Base-by-base conservation (phyloP, 805 yeast species). In the Saccharomyces jurei region DNA sequence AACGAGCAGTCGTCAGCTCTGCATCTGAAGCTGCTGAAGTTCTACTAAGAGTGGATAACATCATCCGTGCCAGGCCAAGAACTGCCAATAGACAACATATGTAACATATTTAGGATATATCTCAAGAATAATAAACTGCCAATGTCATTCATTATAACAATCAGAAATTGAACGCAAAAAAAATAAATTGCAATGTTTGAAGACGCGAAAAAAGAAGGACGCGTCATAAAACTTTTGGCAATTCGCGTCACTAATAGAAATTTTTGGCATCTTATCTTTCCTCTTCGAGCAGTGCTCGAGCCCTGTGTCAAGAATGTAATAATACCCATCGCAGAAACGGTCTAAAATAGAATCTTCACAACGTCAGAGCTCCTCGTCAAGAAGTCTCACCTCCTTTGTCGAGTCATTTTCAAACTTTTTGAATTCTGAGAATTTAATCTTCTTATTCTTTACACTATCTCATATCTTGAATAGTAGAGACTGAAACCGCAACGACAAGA, bases 21-120 rank as follows among this genome's bases (percentile, higher is more conserved):
- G 98, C 99, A 4, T 79, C 96, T n/a, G 99, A 94, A 75, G 99
- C 99, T 31, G 95, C 98, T 4, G 98, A 94, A 75, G 91, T 94
- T 50, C 79, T 94, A 61, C 75, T 94, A 65, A 83, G 99, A 69
- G 99, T 94, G 47, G 99, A 94, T 70, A 92, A 94, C 72, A 94
- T 94, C 61, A 89, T 94, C 59, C 84, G 96, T 62, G 98, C 99
- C 32, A 91, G 88, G 71, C 99, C 99, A 59, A 81, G 99, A 74
- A 91, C 99, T 48, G 96, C 97, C 46, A 92, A 87, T 74, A 81
- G 97, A 77, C 84, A 81, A 61, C 65, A 58, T 49, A 63, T 63
- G 69, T 66, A 62, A 62, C 54, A 48, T 48, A 55, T 51, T 47
- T 53, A 51, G 21, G 50, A 49, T 21, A 46, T 55, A 50, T 32